phyloP scores from a whole-genome alignment of 768 basidiomycete genomes.

The Tylopilus cervinicoccineus region DNA sequence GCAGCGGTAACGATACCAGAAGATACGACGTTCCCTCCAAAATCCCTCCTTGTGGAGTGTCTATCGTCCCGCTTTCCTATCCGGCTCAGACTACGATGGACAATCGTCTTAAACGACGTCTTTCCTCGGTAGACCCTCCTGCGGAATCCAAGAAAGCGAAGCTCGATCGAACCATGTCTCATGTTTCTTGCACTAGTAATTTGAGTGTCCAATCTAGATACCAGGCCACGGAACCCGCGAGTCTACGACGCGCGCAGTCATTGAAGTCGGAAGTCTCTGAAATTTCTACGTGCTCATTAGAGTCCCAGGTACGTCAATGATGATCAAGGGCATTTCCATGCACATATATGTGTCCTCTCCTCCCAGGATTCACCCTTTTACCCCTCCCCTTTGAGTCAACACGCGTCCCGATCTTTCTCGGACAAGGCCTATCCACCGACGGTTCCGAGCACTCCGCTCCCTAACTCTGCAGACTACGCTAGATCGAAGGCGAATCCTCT shows the following conservation, averaged over 20 bases:
- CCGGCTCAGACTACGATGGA: background rate
- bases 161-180: slow-evolving; percentile 4
- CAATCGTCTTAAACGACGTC: slow-evolving; percentile 13
- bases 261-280: slow-evolving; percentile 32
- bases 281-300: slow-evolving; percentile 8
- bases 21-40: background rate
- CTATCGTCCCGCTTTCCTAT: background rate
- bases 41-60: background rate
- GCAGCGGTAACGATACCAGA: background rate
- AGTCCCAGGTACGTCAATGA: slow-evolving; percentile 7
- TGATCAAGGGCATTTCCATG: background rate
- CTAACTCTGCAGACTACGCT: slow-evolving; percentile 18
- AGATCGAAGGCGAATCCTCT: slow-evolving; percentile 23
- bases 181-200: background rate
- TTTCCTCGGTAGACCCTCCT: background rate
- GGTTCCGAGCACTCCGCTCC: slow-evolving; percentile 25
- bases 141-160: slow-evolving; percentile 18
- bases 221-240: slow-evolving; percentile 34
- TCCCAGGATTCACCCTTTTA: slow-evolving; percentile 8
- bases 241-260: slow-evolving; percentile 39
- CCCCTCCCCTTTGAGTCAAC: slow-evolving; percentile 5
- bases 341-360: slow-evolving; percentile 8
- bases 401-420: background rate
- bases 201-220: slow-evolving; percentile 7
- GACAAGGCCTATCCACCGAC: slow-evolving; percentile 19